phyloP scores from a whole-genome alignment of 2,329 filamentous ascomycete genomes.

The Hymenoscyphus repandus region DNA sequence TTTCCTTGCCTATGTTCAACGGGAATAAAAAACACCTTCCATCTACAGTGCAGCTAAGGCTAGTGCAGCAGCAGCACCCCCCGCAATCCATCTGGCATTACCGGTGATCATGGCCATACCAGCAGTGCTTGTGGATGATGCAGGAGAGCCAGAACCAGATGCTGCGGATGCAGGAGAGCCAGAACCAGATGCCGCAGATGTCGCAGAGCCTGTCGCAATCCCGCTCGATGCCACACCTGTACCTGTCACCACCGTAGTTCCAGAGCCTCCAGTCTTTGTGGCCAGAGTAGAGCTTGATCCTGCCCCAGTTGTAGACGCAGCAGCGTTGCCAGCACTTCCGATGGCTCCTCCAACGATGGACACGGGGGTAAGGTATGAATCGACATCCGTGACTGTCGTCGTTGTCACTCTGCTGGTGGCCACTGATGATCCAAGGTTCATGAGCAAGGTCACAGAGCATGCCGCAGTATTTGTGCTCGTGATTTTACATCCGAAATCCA shows the following conservation, averaged over 20 bases:
- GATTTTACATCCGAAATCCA: constrained; percentile 15
- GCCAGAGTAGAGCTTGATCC: neutral
- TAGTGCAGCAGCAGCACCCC: constrained; percentile 25
- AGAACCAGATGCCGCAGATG: constrained; percentile 1
- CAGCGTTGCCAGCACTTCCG: constrained; percentile 3
- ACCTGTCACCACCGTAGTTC: neutral
- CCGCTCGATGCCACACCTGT: neutral
- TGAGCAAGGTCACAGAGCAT: constrained; percentile 8
- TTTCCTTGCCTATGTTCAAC: neutral
- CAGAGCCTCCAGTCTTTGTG: neutral
- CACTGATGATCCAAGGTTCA: neutral
- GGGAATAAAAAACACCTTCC: neutral
- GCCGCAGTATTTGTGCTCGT: constrained; percentile 9
- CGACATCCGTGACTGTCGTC: constrained; percentile 2
- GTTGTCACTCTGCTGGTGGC: neutral
- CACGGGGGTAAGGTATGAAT: constrained; percentile 6
- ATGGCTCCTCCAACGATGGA: constrained; percentile 19
- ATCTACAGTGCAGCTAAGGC: constrained; percentile 20
- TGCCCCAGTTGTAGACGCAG: constrained; percentile 5
- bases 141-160: constrained; percentile 1
- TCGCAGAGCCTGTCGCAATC: neutral
- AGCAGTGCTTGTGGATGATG: constrained; percentile 9
- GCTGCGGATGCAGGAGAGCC: constrained; percentile 1
- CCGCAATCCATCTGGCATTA: constrained; percentile 22
- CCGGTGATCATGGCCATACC: constrained; percentile 25